Percentiles rank a stretch among this genome's conserved stretches.
phyloP scores from a whole-genome alignment of 2,329 filamentous ascomycete species.

The Curvularia sp. region DNA sequence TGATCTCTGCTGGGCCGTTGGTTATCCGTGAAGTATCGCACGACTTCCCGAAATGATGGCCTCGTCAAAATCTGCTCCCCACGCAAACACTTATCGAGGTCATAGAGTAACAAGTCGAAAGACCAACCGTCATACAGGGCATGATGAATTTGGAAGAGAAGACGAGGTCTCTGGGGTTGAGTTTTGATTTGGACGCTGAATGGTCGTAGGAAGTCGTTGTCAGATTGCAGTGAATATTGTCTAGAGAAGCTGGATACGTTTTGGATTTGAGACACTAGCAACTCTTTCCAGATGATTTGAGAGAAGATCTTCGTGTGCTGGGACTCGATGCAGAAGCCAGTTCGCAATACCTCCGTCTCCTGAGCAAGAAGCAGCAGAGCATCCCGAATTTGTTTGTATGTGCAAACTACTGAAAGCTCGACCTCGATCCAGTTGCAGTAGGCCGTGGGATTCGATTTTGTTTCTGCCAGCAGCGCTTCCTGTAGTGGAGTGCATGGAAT shows the following conservation, averaged over 20 bases:
- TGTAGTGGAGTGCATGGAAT: constrained; percentile 76
- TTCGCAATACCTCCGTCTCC: constrained; percentile 72
- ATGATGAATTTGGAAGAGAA: constrained; percentile 73
- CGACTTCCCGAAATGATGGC: constrained; percentile 68
- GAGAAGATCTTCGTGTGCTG: constrained; percentile 59
- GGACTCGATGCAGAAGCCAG: constrained; percentile 68
- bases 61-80: constrained; percentile 48
- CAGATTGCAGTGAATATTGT: constrained; percentile 47
- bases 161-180: constrained; percentile 20
- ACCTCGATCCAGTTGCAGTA: constrained; percentile 84
- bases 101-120: constrained; percentile 73
- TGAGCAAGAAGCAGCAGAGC: constrained; percentile 33
- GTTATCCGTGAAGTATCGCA: constrained; percentile 56
- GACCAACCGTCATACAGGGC: constrained; percentile 95
- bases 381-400: constrained; percentile 51
- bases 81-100: constrained; percentile 65
- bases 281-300: constrained; percentile 68
- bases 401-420: constrained; percentile 55
- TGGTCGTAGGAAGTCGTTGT: constrained; percentile 62
- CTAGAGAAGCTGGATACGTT: constrained; percentile 53
- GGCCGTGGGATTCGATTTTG: constrained; percentile 62
- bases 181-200: constrained; percentile 65
- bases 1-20: background rate
- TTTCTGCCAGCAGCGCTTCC: constrained; percentile 80
- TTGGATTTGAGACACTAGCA: constrained; percentile 58